Evolutionary conservation across 225 moss, liverwort and hornwort genomes (phyloP), one percentile per base, ranked within the genome.

Genomic region (Neckera pumila): DNA sequence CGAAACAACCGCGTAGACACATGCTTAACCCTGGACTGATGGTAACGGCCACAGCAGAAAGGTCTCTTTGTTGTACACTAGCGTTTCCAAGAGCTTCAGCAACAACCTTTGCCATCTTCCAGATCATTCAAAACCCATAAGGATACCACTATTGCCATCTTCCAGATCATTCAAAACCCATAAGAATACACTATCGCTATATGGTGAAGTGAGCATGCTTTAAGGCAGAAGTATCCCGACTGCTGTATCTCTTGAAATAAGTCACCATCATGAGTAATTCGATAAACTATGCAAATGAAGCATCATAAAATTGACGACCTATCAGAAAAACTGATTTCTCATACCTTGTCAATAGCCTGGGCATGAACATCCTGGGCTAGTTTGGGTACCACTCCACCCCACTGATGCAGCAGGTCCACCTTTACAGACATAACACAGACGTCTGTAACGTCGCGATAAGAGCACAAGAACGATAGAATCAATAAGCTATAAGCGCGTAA

Each of bases 331-430:
- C 73, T 20, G n/a, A 60, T 59, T 49, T 70, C 82, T 83, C 91
- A 82, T 84, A 98, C 99, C 96, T 91, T 95, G 86, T 99, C 99
- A 88, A 99, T 99, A 87, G 93, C 96, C 76, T 94, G 95, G 30
- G 90, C 89, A 90, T 99, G 99, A 90, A 96, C 97, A 76, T 94
- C 96, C 89, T 96, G 95, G 83, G 99, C 99, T 89, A 99, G 89
- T 71, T 95, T 96, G 70, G 99, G 99, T 70, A 99, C 97, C 49
- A 99, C 97, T 83, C 99, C 99, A 86, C 99, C 97, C 99, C 99
- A 97, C 83, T 94, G 94, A 79, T 91, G 94, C 43, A 99, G 95
- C 91, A 99, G 87, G 67, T 99, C 97, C 94, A 95, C 95, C 97
- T 98, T 89, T 89, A 88, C 73, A 81, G n/a, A 60, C 53, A 66